phyloP scores from a whole-genome alignment of 345 rosid species.

The Ceriops zippeliana region DNA sequence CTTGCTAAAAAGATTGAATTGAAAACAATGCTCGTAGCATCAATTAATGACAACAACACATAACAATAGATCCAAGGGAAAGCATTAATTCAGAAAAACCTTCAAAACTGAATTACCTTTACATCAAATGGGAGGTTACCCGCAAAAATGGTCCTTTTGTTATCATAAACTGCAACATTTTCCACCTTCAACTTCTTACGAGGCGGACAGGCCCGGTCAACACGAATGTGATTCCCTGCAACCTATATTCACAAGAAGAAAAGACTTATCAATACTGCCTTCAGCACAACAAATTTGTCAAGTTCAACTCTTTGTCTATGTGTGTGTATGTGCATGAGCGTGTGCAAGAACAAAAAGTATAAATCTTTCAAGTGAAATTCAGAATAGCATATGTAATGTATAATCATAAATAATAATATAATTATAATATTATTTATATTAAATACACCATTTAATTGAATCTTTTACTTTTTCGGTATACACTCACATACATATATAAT shows the following conservation, averaged over 20 bases:
- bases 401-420: too few relatives aligned
- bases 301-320: too few relatives aligned
- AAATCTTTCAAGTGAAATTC: neutral
- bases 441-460: too few relatives aligned
- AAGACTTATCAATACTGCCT: conserved; percentile 4
- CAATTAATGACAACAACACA: too few relatives aligned
- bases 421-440: too few relatives aligned
- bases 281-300: neutral
- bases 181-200: conserved; percentile 80
- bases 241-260: conserved; percentile 38
- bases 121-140: conserved; percentile 98
- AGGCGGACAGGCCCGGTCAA: conserved; percentile 97
- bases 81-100: neutral
- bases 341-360: neutral
- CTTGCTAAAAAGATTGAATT: too few relatives aligned
- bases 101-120: conserved; percentile 46
- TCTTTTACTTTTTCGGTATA: too few relatives aligned
- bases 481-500: too few relatives aligned
- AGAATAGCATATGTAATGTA: conserved; percentile 32
- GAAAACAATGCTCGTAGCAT: too few relatives aligned
- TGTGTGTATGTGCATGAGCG: neutral
- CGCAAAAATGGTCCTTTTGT: conserved; percentile 75
- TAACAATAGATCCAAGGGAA: neutral
- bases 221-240: conserved; percentile 86
- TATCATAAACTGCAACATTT: conserved; percentile 55